Base-by-base conservation (phyloP, 257 asterid genomes). In the Gardenia jasminoides region DNA sequence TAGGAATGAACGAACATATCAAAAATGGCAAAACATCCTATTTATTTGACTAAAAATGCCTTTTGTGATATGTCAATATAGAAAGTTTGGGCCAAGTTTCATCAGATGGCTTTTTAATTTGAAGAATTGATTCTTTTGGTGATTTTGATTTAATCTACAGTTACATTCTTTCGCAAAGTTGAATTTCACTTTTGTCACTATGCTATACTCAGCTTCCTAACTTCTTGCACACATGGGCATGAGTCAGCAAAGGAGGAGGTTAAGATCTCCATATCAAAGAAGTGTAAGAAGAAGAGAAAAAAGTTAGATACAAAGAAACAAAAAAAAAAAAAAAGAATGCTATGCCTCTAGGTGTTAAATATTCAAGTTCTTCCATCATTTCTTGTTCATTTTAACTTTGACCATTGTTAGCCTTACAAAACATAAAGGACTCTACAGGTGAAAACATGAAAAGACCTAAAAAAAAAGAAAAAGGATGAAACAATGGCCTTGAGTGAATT, bases 401-500 rank as follows among this genome's bases (percentile, higher is more conserved):
- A 26, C 64, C 26, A 8, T 19, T 48, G 71, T 30, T 48, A n/a
- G n/a, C 50, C 64, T 84, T 74, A n/a, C n/a, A n/a, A n/a, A n/a
- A n/a, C n/a, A n/a, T n/a, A n/a, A n/a, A n/a, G n/a, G n/a, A n/a
- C n/a, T n/a, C n/a, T n/a, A 65, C 62, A 39, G 72, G 75, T 28
- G 69, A 70, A 73, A 70, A 76, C 72, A 66, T 82, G 30, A 83
- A 79, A 73, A 75, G 76, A 81, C 86, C 86, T 48, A 91, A n/a
- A 88, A 90, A n/a, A n/a, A 86, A 89, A n/a, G n/a, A n/a, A n/a
- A n/a, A n/a, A n/a, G n/a, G 90, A 70, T 79, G 90, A 93, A 91
- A 84, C 70, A 76, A 74, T 88, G 89, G 83, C 74, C 22, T 61
- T 16, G 48, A 54, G 72, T 44, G 43, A 31, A 77, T 24, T 13